Percentiles rank a stretch among this genome's conserved stretches.
These are phyloP conservation scores for Scenedesmus sp. DNA, from an alignment of 163 green algal species.

Conservation along the genomic window DNA sequence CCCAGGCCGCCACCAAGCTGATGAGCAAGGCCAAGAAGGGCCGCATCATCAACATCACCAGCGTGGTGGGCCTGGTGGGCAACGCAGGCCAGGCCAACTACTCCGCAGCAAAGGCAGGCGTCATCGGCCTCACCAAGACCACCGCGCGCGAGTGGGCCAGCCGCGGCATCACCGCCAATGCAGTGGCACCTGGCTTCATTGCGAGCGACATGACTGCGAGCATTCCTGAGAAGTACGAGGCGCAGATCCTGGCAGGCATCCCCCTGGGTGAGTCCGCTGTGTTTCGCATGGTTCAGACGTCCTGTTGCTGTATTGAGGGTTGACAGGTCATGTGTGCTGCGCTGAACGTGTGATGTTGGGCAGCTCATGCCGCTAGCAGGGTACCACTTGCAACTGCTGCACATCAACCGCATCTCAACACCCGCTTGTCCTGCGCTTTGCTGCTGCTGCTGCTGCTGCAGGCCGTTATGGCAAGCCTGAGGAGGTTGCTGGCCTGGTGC, in stretches of 20 bases:
- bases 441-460: slow-evolving; percentile 52
- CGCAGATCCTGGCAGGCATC: slow-evolving; percentile 93
- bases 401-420: not conserved
- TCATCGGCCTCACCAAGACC: slow-evolving; percentile 98
- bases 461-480: slow-evolving; percentile 94
- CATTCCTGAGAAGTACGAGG: slow-evolving; percentile 97
- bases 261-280: slow-evolving; percentile 81
- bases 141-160: slow-evolving; percentile 91
- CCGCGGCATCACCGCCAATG: slow-evolving; percentile 94
- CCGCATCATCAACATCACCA: slow-evolving; percentile 98
- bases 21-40: slow-evolving; percentile 96
- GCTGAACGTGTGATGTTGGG: not conserved
- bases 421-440: too few relatives aligned
- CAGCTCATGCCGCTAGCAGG: not conserved
- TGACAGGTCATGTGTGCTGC: not conserved
- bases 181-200: slow-evolving; percentile 98
- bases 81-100: slow-evolving; percentile 99
- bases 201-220: slow-evolving; percentile 95
- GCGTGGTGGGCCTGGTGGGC: slow-evolving; percentile 94
- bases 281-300: not conserved
- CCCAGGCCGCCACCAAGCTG: slow-evolving; percentile 91
- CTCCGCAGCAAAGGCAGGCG: slow-evolving; percentile 94
- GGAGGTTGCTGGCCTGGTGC: slow-evolving; percentile 97
- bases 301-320: not conserved
- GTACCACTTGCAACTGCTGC: not conserved